Evolutionary conservation across 495 filamentous ascomycete genomes (phyloP).

Genomic region (Talaromyces ruber): DNA sequence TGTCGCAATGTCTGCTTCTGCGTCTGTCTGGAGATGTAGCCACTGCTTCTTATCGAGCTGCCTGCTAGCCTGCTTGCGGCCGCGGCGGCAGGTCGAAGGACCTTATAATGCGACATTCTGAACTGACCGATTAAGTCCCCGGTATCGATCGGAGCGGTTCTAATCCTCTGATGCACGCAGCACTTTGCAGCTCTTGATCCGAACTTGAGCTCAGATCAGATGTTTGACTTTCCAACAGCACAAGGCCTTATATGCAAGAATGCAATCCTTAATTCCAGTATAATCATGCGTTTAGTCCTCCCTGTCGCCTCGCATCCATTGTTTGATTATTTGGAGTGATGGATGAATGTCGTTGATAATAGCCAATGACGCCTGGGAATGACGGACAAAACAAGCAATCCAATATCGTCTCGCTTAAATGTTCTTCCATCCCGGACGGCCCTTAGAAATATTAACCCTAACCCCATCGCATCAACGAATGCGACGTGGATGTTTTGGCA

Average conservation of each 20-base stretch:
- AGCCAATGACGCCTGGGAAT: background rate
- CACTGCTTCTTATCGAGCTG: background rate
- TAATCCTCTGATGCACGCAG: background rate
- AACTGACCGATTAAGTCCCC: background rate
- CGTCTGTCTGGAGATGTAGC: background rate
- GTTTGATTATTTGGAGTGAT: background rate
- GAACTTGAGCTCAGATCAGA: background rate
- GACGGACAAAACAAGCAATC: background rate
- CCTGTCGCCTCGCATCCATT: background rate
- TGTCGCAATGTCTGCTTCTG: slow-evolving; percentile 8
- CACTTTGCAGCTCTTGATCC: background rate
- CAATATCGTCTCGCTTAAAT: background rate
- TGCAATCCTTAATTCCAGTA: background rate
- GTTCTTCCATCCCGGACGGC: background rate
- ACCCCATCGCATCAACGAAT: background rate
- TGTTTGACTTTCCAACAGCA: background rate
- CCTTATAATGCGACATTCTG: background rate
- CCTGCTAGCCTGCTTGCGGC: background rate
- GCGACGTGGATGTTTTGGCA: background rate
- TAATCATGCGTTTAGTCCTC: background rate
- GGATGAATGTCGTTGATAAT: background rate
- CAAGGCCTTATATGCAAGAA: background rate
- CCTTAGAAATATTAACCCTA: background rate
- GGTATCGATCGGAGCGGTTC: background rate
- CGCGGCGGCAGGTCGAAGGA: background rate